Percentiles rank a stretch among this genome's conserved stretches.
Evolutionary conservation across 768 basidiomycete species (phyloP).

Genomic region (Tephrocybe sp.): DNA sequence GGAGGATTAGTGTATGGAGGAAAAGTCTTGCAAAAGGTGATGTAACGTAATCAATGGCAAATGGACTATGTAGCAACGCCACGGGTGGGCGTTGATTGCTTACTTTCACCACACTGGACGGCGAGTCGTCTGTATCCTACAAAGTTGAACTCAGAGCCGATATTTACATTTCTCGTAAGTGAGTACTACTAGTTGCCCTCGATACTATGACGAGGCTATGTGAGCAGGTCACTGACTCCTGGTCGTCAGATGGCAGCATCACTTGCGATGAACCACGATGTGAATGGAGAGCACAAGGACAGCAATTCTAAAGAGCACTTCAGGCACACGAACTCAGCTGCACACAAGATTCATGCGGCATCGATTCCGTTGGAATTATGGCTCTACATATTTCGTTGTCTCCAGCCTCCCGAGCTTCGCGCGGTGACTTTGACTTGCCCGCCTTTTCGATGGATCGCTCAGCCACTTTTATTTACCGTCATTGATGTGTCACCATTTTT

Average conservation of each 20-base stretch:
- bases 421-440: conserved; percentile 30
- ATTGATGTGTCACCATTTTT: conserved; percentile 37
- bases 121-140: too few relatives aligned
- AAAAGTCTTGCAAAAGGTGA: too few relatives aligned
- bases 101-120: not conserved
- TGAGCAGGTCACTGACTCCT: too few relatives aligned
- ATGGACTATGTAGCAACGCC: not conserved
- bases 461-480: conserved; percentile 35
- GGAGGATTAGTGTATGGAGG: too few relatives aligned
- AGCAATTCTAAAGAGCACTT: not conserved
- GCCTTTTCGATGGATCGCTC: conserved; percentile 32
- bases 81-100: not conserved
- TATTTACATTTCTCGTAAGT: too few relatives aligned
- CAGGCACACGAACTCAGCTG: not conserved
- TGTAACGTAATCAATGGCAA: not conserved
- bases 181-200: too few relatives aligned
- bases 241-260: not conserved
- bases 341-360: not conserved
- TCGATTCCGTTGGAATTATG: conserved; percentile 29
- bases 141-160: too few relatives aligned
- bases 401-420: conserved; percentile 28
- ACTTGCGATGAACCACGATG: not conserved
- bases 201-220: too few relatives aligned
- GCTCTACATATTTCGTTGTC: conserved; percentile 32
- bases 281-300: too few relatives aligned